Base-by-base conservation (phyloP, 768 basidiomycete genomes). In the Agaricus blazei region DNA sequence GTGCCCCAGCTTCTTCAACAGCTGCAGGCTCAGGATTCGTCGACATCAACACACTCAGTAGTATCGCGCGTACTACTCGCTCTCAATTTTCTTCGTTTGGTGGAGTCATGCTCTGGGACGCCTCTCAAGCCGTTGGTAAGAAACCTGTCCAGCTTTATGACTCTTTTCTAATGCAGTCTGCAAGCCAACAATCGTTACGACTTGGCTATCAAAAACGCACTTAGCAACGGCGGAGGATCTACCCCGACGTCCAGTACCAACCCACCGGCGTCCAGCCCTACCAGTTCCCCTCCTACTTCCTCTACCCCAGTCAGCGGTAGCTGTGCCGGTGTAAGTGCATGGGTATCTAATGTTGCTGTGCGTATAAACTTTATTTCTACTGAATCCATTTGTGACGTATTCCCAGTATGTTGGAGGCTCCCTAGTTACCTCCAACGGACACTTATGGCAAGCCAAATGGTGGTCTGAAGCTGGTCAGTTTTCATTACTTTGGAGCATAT, bases 1-100 rank as follows among this genome's bases (percentile, higher is more conserved):
- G 82, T 37, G 81, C 79, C 11, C 80, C 82, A 1, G 80, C 80
- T 9, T 70, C 79, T 0, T 63, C 73, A 1, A 69, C 71, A 4
- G 80, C 81, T 15, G 81, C 81, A 3, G 74, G 76, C 19, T 75
- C 75, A 26, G 82, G 81, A n/a, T 83, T 77, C 64, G 74, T 80
- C 50, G 70, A 74, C 56, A 73, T 72, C 15, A 60, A 65, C 11
- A 75, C 73, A 6, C 68, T 82, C 4, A 70, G 67, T 8, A 68
- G 56, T 51, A 74, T 80, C 43, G 72, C 74, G 1, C 59, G 62
- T 42, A 61, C 70, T 42, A 78, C 75, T 4, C 71, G 73, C 31
- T 62, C 70, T 29, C 66, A 75, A 54, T 83, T 72, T 62, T 76
- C 79, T 7, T 80, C 79, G 14, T 82, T 83, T 60, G 81, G 80